These are phyloP conservation scores for Leccinum insigne DNA, from an alignment of 1,284 basidiomycete genomes.

Conservation along the genomic window DNA sequence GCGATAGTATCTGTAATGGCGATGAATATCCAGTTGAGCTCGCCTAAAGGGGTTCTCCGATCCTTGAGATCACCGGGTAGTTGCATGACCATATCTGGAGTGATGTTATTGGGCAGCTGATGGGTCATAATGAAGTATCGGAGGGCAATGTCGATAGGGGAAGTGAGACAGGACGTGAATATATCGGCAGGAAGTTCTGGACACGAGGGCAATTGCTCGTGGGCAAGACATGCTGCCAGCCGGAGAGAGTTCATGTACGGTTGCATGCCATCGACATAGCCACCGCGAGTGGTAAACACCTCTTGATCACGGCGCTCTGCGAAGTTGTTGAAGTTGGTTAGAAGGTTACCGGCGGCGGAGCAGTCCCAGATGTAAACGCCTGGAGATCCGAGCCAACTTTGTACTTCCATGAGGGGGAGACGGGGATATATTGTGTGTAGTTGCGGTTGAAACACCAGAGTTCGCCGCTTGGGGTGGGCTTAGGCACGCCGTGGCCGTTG, in stretches of 20 bases:
- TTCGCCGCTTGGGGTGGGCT: constrained; percentile 95
- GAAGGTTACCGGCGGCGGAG: constrained; percentile 92
- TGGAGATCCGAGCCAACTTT: constrained; percentile 91
- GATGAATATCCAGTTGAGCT: constrained; percentile 99
- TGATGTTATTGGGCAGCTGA: constrained; percentile 75
- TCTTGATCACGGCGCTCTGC: constrained; percentile 88
- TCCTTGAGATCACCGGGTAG: constrained; percentile 98
- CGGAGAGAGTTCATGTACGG: constrained; percentile 93
- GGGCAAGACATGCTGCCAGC: constrained; percentile 91
- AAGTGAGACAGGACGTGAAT: constrained; percentile 97
- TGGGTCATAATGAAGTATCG: constrained; percentile 95
- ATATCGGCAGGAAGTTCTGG: constrained; percentile 97
- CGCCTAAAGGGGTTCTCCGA: constrained; percentile 92
- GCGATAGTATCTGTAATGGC: constrained; percentile 99
- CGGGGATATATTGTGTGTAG: constrained; percentile 98
- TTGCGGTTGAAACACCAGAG: constrained; percentile 99
- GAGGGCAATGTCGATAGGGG: constrained; percentile 96
- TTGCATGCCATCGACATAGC: constrained; percentile 59
- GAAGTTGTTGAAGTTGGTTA: constrained; percentile 90
- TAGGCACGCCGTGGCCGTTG: constrained; percentile 98
- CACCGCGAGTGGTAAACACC: constrained; percentile 56
- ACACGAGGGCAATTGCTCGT: constrained; percentile 93
- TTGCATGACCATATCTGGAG: constrained; percentile 92
- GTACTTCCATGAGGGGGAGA: constrained; percentile 88
- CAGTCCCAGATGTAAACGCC: constrained; percentile 99